phyloP scores from a whole-genome alignment of 139 green algal genomes.

The Chlorella sp. region DNA sequence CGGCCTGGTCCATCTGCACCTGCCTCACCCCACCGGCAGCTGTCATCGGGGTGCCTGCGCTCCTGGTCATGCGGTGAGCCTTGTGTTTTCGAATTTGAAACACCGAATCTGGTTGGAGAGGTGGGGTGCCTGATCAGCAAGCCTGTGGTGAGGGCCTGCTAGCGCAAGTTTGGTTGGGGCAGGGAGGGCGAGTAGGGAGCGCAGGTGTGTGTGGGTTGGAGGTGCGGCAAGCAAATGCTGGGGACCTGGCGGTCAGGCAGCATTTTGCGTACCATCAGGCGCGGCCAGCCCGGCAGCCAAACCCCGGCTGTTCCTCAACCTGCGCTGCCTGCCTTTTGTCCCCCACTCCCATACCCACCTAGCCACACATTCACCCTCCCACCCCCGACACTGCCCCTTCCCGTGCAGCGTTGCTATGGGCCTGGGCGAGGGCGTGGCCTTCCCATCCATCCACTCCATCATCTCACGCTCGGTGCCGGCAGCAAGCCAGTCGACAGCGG shows the following conservation, averaged over 20 bases:
- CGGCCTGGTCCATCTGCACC: slow-evolving; percentile 77
- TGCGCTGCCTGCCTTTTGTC: not conserved
- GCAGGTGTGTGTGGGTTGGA: not conserved
- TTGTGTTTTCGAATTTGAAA: not conserved
- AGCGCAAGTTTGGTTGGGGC: not conserved
- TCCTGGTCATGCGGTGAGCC: slow-evolving; percentile 59
- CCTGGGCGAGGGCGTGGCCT: slow-evolving; percentile 81
- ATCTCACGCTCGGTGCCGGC: slow-evolving; percentile 63
- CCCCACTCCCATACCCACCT: not conserved
- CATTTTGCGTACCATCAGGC: not conserved
- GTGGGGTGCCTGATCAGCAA: not conserved
- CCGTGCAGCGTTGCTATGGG: slow-evolving; percentile 65
- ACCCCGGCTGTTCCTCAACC: too few species aligned
- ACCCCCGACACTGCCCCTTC: not conserved
- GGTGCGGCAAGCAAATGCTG: not conserved
- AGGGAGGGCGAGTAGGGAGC: not conserved
- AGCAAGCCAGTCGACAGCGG: slow-evolving; percentile 64
- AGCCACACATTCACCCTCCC: too few species aligned
- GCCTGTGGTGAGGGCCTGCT: not conserved
- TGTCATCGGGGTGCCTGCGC: slow-evolving; percentile 47
- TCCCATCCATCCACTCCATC: slow-evolving; percentile 81
- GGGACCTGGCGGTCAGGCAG: too few species aligned
- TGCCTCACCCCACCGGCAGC: slow-evolving; percentile 65
- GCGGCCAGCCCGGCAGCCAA: too few species aligned
- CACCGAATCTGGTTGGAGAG: not conserved